These are phyloP conservation scores for Vitis hybrid DNA, from an alignment of 177 flowering plant genomes.

Conservation along the genomic window DNA sequence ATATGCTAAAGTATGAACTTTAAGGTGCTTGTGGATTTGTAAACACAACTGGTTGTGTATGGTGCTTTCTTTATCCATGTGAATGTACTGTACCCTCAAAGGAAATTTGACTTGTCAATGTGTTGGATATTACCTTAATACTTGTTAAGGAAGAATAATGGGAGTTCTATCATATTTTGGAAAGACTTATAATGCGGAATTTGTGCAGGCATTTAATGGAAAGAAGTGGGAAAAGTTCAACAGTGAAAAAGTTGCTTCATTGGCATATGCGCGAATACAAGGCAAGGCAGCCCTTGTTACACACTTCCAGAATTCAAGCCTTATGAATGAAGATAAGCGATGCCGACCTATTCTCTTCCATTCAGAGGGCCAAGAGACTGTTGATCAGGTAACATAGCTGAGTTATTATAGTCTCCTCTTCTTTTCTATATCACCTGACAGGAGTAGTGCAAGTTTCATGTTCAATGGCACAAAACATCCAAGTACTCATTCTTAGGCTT, in stretches of 20 bases:
- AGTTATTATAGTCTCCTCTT: not conserved
- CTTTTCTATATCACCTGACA: not conserved
- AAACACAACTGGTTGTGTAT: too few relatives aligned
- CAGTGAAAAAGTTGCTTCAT: conserved; percentile 55
- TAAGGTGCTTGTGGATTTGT: too few relatives aligned
- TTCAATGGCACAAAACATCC: too few relatives aligned
- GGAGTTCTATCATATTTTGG: not conserved
- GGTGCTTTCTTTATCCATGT: too few relatives aligned
- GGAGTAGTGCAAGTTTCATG: too few relatives aligned
- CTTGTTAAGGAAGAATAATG: not conserved
- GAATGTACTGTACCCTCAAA: too few relatives aligned
- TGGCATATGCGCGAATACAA: conserved; percentile 60
- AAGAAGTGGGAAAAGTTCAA: conserved; percentile 59
- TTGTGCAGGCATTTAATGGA: conserved; percentile 48
- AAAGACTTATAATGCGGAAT: not conserved
- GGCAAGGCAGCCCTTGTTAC: conserved; percentile 51
- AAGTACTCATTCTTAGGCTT: too few relatives aligned
- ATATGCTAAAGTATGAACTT: not conserved
- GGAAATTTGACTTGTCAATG: too few relatives aligned
- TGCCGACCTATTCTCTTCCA: conserved; percentile 60
- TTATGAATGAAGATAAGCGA: conserved; percentile 59
- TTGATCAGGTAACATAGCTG: conserved; percentile 43
- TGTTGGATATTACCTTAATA: not conserved
- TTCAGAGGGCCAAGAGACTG: conserved; percentile 52
- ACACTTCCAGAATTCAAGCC: conserved; percentile 59